phyloP scores from a whole-genome alignment of 352 stramenopile genomes.

The Pythium phragmiticola region DNA sequence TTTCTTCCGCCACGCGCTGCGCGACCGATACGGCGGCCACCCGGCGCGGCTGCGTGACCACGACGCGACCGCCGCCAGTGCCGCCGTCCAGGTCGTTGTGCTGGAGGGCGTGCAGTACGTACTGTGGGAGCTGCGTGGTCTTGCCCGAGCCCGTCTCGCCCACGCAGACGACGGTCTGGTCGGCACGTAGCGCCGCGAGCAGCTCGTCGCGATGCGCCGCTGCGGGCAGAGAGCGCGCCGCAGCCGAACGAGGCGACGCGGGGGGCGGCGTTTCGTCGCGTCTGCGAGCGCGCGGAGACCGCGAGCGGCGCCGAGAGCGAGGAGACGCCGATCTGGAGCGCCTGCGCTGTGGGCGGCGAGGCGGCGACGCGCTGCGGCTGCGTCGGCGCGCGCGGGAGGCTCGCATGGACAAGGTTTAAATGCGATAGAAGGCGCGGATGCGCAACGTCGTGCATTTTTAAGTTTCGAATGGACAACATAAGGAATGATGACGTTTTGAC shows the following conservation, averaged over 20 bases:
- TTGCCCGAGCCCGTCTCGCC: slow-evolving; percentile 97
- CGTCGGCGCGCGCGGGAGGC: slow-evolving; percentile 2
- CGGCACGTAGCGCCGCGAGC: slow-evolving; percentile 35
- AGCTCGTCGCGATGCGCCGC: slow-evolving; percentile 63
- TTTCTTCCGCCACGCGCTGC: slow-evolving; percentile 96
- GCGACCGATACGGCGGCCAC: slow-evolving; percentile 98
- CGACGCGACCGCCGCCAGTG: slow-evolving; percentile 47
- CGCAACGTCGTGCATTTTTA: too few species aligned
- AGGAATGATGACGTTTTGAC: too few species aligned
- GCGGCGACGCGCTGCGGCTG: slow-evolving; percentile 4
- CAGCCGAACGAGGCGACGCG: background rate
- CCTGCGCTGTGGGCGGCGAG: background rate
- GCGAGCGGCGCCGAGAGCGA: background rate
- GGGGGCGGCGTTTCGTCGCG: background rate
- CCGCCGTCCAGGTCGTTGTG: slow-evolving; percentile 21
- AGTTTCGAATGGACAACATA: too few species aligned
- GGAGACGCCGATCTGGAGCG: background rate
- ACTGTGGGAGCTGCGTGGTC: slow-evolving; percentile 98
- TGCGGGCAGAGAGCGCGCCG: slow-evolving; percentile 25
- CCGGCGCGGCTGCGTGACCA: slow-evolving; percentile 92
- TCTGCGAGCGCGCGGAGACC: background rate
- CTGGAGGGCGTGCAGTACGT: slow-evolving; percentile 65
- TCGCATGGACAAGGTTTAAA: background rate
- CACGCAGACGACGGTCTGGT: slow-evolving; percentile 85
- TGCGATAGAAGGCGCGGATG: too few species aligned